phyloP scores from a whole-genome alignment of 306 rosid genomes.

The Biancaea sappan region DNA sequence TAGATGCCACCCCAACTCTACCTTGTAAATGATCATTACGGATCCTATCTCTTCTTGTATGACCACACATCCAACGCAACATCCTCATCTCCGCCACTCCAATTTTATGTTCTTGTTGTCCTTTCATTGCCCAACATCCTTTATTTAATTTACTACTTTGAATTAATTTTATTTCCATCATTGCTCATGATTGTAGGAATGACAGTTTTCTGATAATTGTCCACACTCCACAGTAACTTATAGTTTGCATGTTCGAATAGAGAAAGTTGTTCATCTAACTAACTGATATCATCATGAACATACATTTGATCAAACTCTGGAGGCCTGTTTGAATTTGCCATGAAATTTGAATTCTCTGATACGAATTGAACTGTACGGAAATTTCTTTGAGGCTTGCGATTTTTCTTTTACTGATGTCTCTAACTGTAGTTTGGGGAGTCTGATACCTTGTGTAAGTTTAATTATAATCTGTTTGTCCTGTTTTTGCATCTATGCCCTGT shows the following conservation, averaged over 20 bases:
- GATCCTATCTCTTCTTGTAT: no score
- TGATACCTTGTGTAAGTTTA: background rate
- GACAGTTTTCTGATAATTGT: conserved; percentile 8
- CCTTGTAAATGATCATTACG: no score
- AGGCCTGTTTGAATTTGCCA: background rate
- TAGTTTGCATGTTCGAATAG: conserved; percentile 9
- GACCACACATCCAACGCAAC: no score
- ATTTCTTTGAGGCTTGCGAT: conserved; percentile 2
- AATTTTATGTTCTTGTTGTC: no score
- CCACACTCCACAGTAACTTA: background rate
- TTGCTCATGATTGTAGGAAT: conserved; percentile 27
- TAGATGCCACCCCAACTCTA: no score
- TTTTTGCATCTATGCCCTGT: background rate
- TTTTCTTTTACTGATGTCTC: no score
- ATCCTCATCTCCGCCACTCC: no score
- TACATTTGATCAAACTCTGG: conserved; percentile 3
- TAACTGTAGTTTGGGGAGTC: no score
- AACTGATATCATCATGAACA: conserved; percentile 18
- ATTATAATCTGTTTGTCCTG: background rate
- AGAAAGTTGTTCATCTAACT: conserved; percentile 13
- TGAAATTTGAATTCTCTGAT: conserved; percentile 1
- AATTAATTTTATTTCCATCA: conserved; percentile 21
- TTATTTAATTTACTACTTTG: conserved; percentile 36
- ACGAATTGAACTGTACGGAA: background rate
- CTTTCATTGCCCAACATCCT: no score